phyloP scores from a whole-genome alignment of 129 eudicot genomes.

The Cynara cardunculus region DNA sequence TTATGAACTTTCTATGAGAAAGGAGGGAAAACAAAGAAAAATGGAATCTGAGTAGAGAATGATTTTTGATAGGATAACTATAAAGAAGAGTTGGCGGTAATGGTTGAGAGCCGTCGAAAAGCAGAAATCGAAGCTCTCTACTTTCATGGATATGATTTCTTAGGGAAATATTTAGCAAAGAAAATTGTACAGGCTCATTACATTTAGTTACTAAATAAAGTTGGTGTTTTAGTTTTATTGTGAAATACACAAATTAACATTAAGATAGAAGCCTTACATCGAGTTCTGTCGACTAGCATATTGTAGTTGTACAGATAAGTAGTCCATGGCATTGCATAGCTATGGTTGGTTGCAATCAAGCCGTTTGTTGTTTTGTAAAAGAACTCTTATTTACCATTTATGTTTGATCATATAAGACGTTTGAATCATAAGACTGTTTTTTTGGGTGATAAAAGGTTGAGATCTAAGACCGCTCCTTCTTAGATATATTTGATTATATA shows the following conservation, averaged over 20 bases:
- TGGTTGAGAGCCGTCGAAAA: constrained; percentile 72
- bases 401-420: too few species aligned
- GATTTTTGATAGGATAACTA: constrained; percentile 60
- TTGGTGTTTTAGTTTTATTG: neutral
- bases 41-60: neutral
- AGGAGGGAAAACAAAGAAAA: neutral
- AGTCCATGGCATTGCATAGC: too few species aligned
- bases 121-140: constrained; percentile 99
- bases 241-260: neutral
- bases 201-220: constrained; percentile 30
- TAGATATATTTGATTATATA: too few species aligned
- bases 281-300: neutral
- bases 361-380: too few species aligned
- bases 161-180: constrained; percentile 63
- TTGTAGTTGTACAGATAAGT: too few species aligned
- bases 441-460: too few species aligned
- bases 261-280: neutral
- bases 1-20: neutral
- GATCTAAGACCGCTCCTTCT: too few species aligned
- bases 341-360: too few species aligned
- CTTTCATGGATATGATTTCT: constrained; percentile 76
- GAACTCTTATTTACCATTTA: too few species aligned
- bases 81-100: constrained; percentile 70
- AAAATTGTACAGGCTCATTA: constrained; percentile 72
- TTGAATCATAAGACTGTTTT: too few species aligned